Base-by-base conservation (phyloP, 1,139 yeast species). In the Saccharomyces hybrid region DNA sequence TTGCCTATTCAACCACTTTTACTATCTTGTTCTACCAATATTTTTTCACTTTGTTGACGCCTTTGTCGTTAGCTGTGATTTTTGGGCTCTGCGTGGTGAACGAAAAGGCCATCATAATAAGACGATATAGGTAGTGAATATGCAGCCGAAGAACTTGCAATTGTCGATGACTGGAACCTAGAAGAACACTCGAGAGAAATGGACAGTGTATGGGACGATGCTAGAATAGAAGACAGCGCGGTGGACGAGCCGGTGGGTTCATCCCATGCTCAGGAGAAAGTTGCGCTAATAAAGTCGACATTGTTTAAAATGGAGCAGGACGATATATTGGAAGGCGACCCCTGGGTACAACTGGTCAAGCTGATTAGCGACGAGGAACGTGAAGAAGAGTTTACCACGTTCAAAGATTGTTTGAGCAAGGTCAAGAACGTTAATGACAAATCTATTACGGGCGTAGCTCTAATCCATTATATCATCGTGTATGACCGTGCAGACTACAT, bases 401-500 rank as follows among this genome's bases (percentile, higher is more conserved):
- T 66, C 49, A 55, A 54, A 46, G 50, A 55, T 21, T 54, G 62
- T 14, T 47, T 65, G 24, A 51, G 48, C 4, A 50, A 54, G 19
- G 55, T 60, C 2, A 46, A 50, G 8, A 55, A 63, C 49, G 60
- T 63, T 2, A 65, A 66, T 50, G 64, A 61, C 47, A 57, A 51
- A 42, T 42, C 57, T 3, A 27, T 55, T 2, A 64, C 69, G 3
- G 70, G 70, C 7, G 62, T 66, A 2, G 63, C 68, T 7, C 49
- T 67, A 49, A 55, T 65, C 7, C 66, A 62, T 47, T 64, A 65
- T 52, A 55, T 62, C 32, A 58, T 67, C 32, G 65, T 63, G 8
- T 67, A 57, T 51, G 61, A 67, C 52, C 60, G 63, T 34, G 60
- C 68, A 11, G 48, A 59, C n/a, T 66, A 63, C 52, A 59, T 66